Conservation (phyloP, 345 rosid genomes). For the Psidium guajava region DNA sequence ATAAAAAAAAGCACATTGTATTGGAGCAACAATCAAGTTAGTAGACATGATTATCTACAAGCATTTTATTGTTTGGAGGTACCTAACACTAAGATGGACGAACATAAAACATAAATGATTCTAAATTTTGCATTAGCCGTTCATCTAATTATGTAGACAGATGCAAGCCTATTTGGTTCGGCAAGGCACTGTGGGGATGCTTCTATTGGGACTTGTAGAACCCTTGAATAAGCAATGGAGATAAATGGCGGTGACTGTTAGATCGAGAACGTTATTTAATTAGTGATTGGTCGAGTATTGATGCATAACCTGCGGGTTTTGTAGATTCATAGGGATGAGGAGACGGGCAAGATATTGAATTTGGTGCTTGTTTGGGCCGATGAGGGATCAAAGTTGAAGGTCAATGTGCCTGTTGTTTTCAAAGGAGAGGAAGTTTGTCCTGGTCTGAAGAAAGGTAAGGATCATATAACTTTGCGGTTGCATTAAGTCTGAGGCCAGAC, state of each 20-base stretch:
- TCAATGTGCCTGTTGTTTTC: constrained; percentile 78
- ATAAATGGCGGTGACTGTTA: not conserved
- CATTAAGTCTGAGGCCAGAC: not conserved
- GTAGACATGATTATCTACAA: not conserved
- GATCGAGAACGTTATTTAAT: not conserved
- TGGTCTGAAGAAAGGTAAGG: constrained; percentile 70
- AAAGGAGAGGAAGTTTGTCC: constrained; percentile 68
- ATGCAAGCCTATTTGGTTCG: not conserved
- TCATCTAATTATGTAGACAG: not conserved
- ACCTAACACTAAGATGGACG: not conserved
- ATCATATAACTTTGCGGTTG: not conserved
- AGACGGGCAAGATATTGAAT: constrained; percentile 70
- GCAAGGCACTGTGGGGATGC: not conserved
- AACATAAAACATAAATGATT: not conserved
- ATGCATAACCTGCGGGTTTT: not conserved
- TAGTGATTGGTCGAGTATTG: not conserved
- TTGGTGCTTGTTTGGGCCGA: constrained; percentile 90
- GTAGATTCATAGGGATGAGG: constrained; percentile 76
- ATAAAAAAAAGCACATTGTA: not conserved
- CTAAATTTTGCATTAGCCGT: not conserved
- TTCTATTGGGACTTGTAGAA: not conserved
- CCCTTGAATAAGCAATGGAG: not conserved
- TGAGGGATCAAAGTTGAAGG: constrained; percentile 58
- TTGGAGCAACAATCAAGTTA: not conserved
- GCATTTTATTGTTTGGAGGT: not conserved